A percentile compares a stretch with the other conserved stretches of the same genome.
These are phyloP conservation scores for Odontarrhena argentea DNA, from an alignment of 345 rosid genomes.

Conservation along the genomic window DNA sequence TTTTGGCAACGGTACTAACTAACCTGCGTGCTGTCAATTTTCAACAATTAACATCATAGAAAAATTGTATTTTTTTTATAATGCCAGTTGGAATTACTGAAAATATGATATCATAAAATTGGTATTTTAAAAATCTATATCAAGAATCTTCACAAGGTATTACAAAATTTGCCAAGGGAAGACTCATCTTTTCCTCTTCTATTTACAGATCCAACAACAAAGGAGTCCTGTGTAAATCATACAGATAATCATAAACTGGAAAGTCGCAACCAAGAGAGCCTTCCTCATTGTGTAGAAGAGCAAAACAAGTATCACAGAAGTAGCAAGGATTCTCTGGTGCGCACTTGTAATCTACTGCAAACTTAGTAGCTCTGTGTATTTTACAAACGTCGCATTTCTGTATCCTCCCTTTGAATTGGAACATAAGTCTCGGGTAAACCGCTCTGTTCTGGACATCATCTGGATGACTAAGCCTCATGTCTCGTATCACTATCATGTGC, in stretches of 20 bases:
- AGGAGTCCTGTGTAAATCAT: slow-evolving; percentile 36
- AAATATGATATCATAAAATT: too few relatives aligned
- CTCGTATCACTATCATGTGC: slow-evolving; percentile 76
- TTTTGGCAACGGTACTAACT: slow-evolving; percentile 1
- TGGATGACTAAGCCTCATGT: slow-evolving; percentile 80
- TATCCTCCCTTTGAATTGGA: slow-evolving; percentile 49
- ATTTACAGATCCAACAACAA: neutral
- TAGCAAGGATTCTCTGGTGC: slow-evolving; percentile 71
- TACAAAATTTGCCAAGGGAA: neutral
- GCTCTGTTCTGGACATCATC: slow-evolving; percentile 66
- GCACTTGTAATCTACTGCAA: slow-evolving; percentile 71
- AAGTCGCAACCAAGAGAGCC: slow-evolving; percentile 45
- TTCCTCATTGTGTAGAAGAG: slow-evolving; percentile 55
- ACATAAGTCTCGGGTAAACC: slow-evolving; percentile 66
- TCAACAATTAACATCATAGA: too few relatives aligned
- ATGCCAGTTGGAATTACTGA: too few relatives aligned
- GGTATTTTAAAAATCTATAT: too few relatives aligned
- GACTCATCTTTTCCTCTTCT: neutral
- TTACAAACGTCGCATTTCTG: slow-evolving; percentile 73
- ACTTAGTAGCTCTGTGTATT: slow-evolving; percentile 59
- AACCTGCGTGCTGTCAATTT: too few relatives aligned
- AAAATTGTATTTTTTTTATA: too few relatives aligned
- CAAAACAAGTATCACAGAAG: slow-evolving; percentile 73
- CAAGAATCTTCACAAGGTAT: neutral
- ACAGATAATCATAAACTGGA: slow-evolving; percentile 60